Base-by-base conservation (phyloP, 768 basidiomycete genomes). In the Fistulinella prunicolor region DNA sequence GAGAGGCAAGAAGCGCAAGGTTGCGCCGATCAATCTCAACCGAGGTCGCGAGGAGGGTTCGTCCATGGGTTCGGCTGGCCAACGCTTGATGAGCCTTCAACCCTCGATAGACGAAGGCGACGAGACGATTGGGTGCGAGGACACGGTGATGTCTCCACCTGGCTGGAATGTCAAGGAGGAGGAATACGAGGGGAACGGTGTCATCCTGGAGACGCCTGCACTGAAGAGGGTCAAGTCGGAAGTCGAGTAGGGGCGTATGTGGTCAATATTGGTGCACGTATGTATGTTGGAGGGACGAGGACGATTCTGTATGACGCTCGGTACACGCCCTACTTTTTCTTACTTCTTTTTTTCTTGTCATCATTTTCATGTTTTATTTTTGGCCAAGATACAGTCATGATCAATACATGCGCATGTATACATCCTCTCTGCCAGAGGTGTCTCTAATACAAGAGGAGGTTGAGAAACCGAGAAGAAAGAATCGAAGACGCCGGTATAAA, bases 71-170 rank as follows among this genome's bases (percentile, higher is more conserved):
- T 30, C 16, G 10, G 40, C 43, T 26, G 53, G 51, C 36, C 52
- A 56, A 52, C 37, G 61, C 3, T 16, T 40, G 51, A 54, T 52
- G 46, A 48, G 51, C 29, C 13, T 32, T 6, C 50, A 55, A 41
- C 26, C 61, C 2, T 49, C 68, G 52, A 51, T 73, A 44, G 74
- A 73, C 42, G 73, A 70, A 42, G 76, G 67, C 20, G 76, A 77
- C 45, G 69, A 71, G 49, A 66, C 70, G 38, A 53, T 56, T 19
- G 51, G 49, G 44, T 34, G 41, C 1, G 52, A 51, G 19, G 49
- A 57, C n/a, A 44, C 51, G 13, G 57, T 52, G 41, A 23, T 48
- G 43, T 55, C 42, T 58, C 0, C 47, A 44, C 6, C 10, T 28
- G 10, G 26, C 6, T 28, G 7, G 32, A 53, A 17, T 17, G 44